Evolutionary conservation across 228 moss, liverwort and hornwort species (phyloP).

Genomic region (Sphagnum magellanicum): DNA sequence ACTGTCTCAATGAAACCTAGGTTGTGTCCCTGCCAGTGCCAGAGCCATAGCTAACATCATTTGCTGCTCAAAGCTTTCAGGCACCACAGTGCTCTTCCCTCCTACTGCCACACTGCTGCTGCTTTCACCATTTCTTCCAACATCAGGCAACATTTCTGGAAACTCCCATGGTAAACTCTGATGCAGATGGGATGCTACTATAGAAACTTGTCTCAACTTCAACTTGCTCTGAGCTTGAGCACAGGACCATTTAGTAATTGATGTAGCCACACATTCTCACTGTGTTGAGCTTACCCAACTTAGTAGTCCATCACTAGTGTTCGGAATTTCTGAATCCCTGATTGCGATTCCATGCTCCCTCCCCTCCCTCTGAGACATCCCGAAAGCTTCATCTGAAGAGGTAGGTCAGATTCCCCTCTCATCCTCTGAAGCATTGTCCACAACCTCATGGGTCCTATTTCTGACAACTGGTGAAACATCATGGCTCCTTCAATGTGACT

Average conservation of each 20-base stretch:
- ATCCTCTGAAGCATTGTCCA: not conserved
- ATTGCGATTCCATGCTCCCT: slow-evolving; percentile 29
- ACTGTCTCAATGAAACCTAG: slow-evolving; percentile 6
- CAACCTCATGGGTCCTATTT: not conserved
- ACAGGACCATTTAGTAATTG: slow-evolving; percentile 23
- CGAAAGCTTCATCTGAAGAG: not conserved
- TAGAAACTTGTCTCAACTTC: slow-evolving; percentile 59
- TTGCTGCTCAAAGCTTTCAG: slow-evolving; percentile 54
- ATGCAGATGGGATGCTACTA: slow-evolving; percentile 58
- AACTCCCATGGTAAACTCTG: slow-evolving; percentile 58
- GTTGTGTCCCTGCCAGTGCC: slow-evolving; percentile 40
- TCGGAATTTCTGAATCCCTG: slow-evolving; percentile 24
- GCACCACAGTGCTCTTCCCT: slow-evolving; percentile 37
- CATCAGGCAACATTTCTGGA: slow-evolving; percentile 19
- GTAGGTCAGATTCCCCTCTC: not conserved
- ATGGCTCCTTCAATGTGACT: not conserved
- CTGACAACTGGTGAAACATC: not conserved
- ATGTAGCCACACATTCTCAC: slow-evolving; percentile 25
- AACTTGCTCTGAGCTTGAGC: slow-evolving; percentile 61
- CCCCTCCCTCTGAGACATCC: slow-evolving; percentile 6
- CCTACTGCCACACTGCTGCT: slow-evolving; percentile 16
- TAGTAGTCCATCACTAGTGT: slow-evolving; percentile 16
- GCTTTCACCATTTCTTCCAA: slow-evolving; percentile 43
- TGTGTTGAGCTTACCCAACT: slow-evolving; percentile 60
- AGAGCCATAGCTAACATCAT: slow-evolving; percentile 58